A percentile compares a stretch with the other conserved stretches of the same genome.
phyloP scores from a whole-genome alignment of 768 basidiomycete species.

The Steccherinum ochraceum region DNA sequence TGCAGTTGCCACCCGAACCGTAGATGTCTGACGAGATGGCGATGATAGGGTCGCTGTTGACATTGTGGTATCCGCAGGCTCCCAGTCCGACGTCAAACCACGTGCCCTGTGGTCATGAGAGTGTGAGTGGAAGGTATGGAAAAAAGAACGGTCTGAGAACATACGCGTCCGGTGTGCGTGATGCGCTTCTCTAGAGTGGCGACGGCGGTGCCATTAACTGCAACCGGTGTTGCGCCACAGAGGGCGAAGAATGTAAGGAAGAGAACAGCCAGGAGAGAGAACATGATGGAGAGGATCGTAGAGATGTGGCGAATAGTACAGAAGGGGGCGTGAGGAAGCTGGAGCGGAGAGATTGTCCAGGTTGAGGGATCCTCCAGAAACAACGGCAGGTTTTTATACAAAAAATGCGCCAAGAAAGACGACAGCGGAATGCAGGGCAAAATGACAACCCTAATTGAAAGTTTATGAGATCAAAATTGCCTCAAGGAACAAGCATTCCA shows the following conservation, averaged over 20 bases:
- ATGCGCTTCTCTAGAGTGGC: conserved; percentile 41
- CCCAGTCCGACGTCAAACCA: conserved; percentile 57
- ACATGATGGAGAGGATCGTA: conserved; percentile 5
- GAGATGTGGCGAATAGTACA: background rate
- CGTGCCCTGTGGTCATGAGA: conserved; percentile 43
- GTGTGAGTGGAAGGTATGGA: background rate
- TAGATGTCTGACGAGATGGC: conserved; percentile 55
- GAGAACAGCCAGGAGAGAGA: conserved; percentile 11
- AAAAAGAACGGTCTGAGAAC: conserved; percentile 18
- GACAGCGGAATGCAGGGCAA: too few relatives aligned
- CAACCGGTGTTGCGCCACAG: conserved; percentile 41
- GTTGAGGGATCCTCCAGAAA: too few relatives aligned
- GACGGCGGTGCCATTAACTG: conserved; percentile 24
- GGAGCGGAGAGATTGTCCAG: too few relatives aligned
- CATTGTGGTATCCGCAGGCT: conserved; percentile 55
- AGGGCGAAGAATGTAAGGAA: conserved; percentile 28
- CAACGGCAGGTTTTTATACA: too few relatives aligned
- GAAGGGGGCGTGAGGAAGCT: too few relatives aligned
- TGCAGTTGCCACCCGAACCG: conserved; percentile 49
- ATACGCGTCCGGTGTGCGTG: conserved; percentile 51
- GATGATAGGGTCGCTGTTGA: conserved; percentile 46
- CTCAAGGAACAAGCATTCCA: too few relatives aligned
- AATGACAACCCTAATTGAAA: too few relatives aligned
- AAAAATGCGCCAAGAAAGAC: too few relatives aligned
- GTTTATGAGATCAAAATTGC: too few relatives aligned